Evolutionary conservation across 768 basidiomycete genomes (phyloP), one percentile per base, ranked within the genome.

Genomic region (Boletus insuetus): DNA sequence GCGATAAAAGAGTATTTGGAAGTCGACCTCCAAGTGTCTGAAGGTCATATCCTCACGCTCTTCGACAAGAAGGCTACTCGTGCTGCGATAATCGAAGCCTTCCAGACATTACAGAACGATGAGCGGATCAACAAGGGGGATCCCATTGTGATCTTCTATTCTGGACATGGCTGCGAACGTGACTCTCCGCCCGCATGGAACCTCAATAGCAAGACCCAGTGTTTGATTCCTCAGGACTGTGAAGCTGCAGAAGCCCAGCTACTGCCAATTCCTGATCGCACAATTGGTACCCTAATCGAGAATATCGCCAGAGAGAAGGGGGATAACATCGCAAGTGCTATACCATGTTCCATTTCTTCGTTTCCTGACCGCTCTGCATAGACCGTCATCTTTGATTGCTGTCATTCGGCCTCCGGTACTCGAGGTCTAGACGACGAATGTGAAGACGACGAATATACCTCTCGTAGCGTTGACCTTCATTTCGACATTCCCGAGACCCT

Each of bases 331-430:
- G 78, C 76, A 41, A 35, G 77, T 58, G 46, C 1, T 8, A 39
- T 20, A 26, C 4, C n/a, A 68, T 68, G 3, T 65, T 60, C 16
- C 1, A 2, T 46, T 29, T 19, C 20, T 20, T 24, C 17, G 3
- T 51, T n/a, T 47, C 1, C 17, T 51, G 24, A 54, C 53, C 12
- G 42, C 9, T n/a, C 17, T 35, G 13, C 13, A 20, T 54, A 80
- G 79, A 77, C 74, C 12, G 62, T 80, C 16, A 75, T 80, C 43
- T 65, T 80, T 7, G 79, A 79, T 50, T 79, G 79, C 45, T 80
- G 79, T 58, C 66, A 72, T 58, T 76, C 79, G 6, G 75, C 66
- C 1, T 74, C 76, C 1, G 65, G 74, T 11, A 72, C 66, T 12
- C 69, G 77, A 13, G 22, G 49, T 16, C 7, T 13, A 6, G 34